These are phyloP conservation scores for Phytophthora hybrid DNA, from an alignment of 352 stramenopile species.

Conservation along the genomic window DNA sequence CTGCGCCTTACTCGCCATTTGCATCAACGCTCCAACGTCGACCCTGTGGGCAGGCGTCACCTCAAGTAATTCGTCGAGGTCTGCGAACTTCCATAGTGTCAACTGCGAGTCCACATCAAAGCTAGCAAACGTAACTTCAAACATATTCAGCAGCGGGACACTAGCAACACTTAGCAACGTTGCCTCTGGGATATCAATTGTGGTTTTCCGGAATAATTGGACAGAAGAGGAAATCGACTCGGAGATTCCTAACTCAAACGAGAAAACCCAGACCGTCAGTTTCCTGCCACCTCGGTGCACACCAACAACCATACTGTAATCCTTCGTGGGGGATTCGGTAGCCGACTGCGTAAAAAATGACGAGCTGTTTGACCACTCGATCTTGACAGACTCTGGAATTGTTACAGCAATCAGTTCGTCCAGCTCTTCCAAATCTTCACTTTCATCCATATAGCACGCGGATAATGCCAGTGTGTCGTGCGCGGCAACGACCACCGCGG, in stretches of 20 bases:
- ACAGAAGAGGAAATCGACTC: conserved; percentile 26
- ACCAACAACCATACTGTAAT: conserved; percentile 71
- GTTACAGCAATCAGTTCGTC: conserved; percentile 42
- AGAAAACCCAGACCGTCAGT: conserved; percentile 71
- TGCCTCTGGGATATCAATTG: conserved; percentile 40
- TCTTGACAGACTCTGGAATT: conserved; percentile 62
- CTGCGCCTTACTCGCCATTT: conserved; percentile 22
- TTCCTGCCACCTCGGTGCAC: conserved; percentile 45
- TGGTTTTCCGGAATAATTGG: conserved; percentile 57
- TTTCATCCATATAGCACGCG: conserved; percentile 44
- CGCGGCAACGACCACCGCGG: conserved; percentile 1
- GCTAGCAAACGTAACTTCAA: conserved; percentile 55
- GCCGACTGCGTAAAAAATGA: conserved; percentile 43
- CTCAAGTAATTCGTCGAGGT: conserved; percentile 58
- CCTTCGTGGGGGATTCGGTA: conserved; percentile 46
- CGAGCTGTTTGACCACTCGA: conserved; percentile 55
- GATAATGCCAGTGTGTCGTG: conserved; percentile 22
- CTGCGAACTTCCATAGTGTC: conserved; percentile 65
- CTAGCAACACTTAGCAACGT: conserved; percentile 47
- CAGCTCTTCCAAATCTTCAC: conserved; percentile 33
- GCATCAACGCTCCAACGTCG: conserved; percentile 49
- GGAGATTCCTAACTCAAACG: conserved; percentile 35
- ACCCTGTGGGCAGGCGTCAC: conserved; percentile 52
- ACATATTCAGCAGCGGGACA: conserved; percentile 57
- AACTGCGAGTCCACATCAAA: conserved; percentile 52